Evolutionary conservation across 148 eudicot genomes (phyloP), one percentile per base, ranked within the genome.

Genomic region (Pouteria glomerata): DNA sequence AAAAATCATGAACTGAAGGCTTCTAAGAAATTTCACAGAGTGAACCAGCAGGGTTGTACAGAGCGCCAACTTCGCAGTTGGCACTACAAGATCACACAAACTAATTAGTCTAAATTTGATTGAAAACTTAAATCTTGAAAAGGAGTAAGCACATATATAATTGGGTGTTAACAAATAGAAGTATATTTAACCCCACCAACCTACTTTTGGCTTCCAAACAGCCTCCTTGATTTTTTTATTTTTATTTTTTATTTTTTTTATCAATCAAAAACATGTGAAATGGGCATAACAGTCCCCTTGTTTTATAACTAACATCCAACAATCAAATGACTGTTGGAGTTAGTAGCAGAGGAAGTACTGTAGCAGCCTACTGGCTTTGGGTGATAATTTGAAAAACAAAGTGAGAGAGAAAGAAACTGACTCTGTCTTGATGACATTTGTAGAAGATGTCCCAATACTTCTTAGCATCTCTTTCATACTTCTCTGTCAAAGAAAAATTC

Each of bases 361-460:
- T n/a, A n/a, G n/a, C n/a, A n/a, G n/a, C n/a, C n/a, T n/a, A n/a
- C n/a, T n/a, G n/a, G n/a, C n/a, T n/a, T n/a, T n/a, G n/a, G n/a
- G n/a, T n/a, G n/a, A n/a, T 6, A 21, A 7, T 8, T 10, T 1
- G 26, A 41, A 70, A 15, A 47, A 24, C 6, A 57, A 64, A 35
- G 26, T 37, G 70, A 14, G 19, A 69, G 41, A 23, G 26, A 6
- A 31, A 10, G 30, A 76, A 72, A 69, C 92, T 53, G 64, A 89
- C 98, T 79, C 80, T 89, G 74, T 95, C 98, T 78, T 95, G 90
- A 77, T 95, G 98, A 44, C 86, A 96, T 73, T 87, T 95, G 83
- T 95, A 95, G 78, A 95, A 95, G 18, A 86, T 72, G 79, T 95
- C 98, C 98, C 98, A 95, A 70, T 95, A 91, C 86, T 86, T 89